A percentile compares a stretch with the other conserved stretches of the same genome.
phyloP scores from a whole-genome alignment of 129 eudicot species.

The Arctium minus region DNA sequence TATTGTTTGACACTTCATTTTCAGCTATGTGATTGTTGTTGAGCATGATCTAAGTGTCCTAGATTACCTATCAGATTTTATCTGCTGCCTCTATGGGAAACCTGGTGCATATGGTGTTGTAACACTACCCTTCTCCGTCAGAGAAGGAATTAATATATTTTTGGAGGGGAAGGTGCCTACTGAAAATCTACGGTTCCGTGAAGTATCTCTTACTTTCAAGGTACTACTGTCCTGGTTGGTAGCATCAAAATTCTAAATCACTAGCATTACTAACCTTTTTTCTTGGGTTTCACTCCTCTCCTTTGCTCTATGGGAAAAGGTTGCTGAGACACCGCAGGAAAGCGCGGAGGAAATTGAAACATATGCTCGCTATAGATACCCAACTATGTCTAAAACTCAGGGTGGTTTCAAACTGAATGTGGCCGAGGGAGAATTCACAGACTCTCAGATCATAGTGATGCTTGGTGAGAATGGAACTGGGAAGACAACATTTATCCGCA shows the following conservation, averaged over 20 bases:
- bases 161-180: constrained; percentile 87
- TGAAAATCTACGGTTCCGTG: constrained; percentile 78
- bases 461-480: constrained; percentile 99
- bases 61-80: constrained; percentile 88
- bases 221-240: constrained; percentile 20
- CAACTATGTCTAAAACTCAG: constrained; percentile 69
- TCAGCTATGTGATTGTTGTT: constrained; percentile 90
- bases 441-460: constrained; percentile 85
- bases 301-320: constrained; percentile 34
- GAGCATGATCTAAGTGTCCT: constrained; percentile 92
- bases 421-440: constrained; percentile 83
- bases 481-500: constrained; percentile 80
- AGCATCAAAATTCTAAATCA: background rate
- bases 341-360: constrained; percentile 78
- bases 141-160: constrained; percentile 94
- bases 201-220: constrained; percentile 86
- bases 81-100: constrained; percentile 87
- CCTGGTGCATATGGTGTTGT: constrained; percentile 97
- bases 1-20: background rate
- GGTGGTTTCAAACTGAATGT: constrained; percentile 79
- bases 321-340: constrained; percentile 79
- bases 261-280: background rate
- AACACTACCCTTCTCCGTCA: constrained; percentile 86
- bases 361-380: constrained; percentile 78
- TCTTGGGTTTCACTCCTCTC: background rate